Percentiles rank a stretch among this genome's conserved stretches.
These are phyloP conservation scores for Aspergillus ruber DNA, from an alignment of 2,329 filamentous ascomycete species.

Conservation along the genomic window DNA sequence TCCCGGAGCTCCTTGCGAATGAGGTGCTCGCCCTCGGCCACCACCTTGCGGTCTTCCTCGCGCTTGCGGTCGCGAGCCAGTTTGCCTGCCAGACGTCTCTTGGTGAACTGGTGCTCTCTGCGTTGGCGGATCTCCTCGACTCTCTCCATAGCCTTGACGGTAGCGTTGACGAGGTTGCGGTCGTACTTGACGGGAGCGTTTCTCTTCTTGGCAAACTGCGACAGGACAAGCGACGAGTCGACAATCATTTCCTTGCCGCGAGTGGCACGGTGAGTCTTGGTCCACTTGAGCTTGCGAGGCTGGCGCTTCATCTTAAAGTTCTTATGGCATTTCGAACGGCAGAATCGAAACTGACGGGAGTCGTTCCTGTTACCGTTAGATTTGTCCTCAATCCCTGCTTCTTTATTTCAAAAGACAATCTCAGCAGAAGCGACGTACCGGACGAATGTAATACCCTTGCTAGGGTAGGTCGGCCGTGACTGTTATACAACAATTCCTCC, in stretches of 20 bases:
- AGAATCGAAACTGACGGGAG: constrained; percentile 61
- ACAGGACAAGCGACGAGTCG: constrained; percentile 69
- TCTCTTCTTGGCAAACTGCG: constrained; percentile 79
- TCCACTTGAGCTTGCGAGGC: constrained; percentile 94
- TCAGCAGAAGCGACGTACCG: constrained; percentile 26
- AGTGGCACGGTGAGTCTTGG: constrained; percentile 80
- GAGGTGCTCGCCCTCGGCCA: constrained; percentile 87
- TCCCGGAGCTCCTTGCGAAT: constrained; percentile 64
- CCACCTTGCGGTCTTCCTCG: constrained; percentile 75
- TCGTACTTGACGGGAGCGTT: constrained; percentile 96
- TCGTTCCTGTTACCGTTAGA: constrained; percentile 42
- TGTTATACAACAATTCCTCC: not conserved
- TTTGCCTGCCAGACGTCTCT: constrained; percentile 87
- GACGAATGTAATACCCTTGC: constrained; percentile 61
- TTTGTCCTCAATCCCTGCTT: not conserved
- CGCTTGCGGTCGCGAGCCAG: constrained; percentile 64
- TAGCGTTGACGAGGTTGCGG: constrained; percentile 80
- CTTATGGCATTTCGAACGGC: constrained; percentile 62
- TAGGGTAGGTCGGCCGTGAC: constrained; percentile 56
- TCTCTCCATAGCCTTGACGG: constrained; percentile 85
- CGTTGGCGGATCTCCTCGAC: constrained; percentile 76
- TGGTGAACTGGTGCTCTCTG: constrained; percentile 89
- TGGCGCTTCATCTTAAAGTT: constrained; percentile 98
- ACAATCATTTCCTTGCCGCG: constrained; percentile 86
- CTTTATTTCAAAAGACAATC: constrained; percentile 9